Conservation (phyloP, 2,329 filamentous ascomycete genomes). For the Nemania abortiva region DNA sequence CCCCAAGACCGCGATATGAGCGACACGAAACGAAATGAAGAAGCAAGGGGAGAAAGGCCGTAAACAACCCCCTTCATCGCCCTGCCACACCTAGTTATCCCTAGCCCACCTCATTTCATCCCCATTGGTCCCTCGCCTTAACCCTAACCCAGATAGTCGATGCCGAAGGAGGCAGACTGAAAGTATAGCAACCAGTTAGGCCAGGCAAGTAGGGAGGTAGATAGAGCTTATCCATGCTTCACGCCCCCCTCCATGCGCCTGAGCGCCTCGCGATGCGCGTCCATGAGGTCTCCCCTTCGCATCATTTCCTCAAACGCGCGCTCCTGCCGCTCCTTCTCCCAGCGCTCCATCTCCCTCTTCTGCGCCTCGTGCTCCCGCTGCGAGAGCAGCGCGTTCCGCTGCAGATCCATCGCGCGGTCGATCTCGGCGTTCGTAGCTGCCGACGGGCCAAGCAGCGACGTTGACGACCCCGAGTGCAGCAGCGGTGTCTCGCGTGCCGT, state of each 20-base stretch:
- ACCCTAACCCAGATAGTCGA: not conserved
- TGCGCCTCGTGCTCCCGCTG: conserved; percentile 73
- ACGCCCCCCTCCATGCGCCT: conserved; percentile 76
- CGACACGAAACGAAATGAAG: not conserved
- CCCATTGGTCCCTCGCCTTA: not conserved
- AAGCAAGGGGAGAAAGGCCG: not conserved
- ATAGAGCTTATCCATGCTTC: conserved; percentile 46
- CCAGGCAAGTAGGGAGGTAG: not conserved
- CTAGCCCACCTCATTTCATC: not conserved
- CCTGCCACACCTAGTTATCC: not conserved
- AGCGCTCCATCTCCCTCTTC: conserved; percentile 68
- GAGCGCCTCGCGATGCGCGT: conserved; percentile 83
- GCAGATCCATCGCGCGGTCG: conserved; percentile 64
- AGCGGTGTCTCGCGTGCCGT: conserved; percentile 55
- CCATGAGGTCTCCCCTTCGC: conserved; percentile 79
- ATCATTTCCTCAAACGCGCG: conserved; percentile 79
- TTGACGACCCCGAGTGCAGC: conserved; percentile 46
- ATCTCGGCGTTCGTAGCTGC: conserved; percentile 56
- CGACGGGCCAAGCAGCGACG: conserved; percentile 41
- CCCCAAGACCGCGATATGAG: not conserved
- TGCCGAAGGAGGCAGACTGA: not conserved
- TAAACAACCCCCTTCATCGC: not conserved
- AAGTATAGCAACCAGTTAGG: not conserved
- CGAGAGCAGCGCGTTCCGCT: conserved; percentile 67
- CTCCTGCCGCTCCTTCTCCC: conserved; percentile 69